These are phyloP conservation scores for Trypethelium eluteriae DNA, from an alignment of 495 filamentous ascomycete genomes.

Conservation along the genomic window DNA sequence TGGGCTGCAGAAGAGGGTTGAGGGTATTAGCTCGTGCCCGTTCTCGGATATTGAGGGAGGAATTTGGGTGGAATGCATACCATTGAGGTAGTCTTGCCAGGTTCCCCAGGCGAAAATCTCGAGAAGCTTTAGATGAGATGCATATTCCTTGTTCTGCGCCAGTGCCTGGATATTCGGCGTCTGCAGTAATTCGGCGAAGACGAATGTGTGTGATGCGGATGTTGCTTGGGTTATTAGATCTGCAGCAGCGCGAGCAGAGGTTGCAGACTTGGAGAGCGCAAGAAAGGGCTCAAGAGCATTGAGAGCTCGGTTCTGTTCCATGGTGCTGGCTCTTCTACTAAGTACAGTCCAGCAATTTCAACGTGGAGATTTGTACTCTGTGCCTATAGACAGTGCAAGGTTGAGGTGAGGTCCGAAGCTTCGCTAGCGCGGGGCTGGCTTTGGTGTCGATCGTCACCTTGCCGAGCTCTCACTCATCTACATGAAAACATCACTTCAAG, in stretches of 20 bases:
- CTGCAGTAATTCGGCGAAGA: constrained; percentile 89
- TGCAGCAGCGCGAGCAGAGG: constrained; percentile 71
- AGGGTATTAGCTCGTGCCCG: background rate
- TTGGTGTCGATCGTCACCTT: background rate
- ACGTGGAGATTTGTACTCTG: background rate
- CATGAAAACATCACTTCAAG: too few relatives aligned
- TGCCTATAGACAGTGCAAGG: background rate
- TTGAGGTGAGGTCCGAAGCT: background rate
- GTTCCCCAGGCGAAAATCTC: constrained; percentile 93
- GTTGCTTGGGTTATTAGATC: constrained; percentile 85
- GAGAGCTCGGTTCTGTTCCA: constrained; percentile 81
- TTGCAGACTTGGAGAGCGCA: constrained; percentile 75
- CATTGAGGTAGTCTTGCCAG: constrained; percentile 60
- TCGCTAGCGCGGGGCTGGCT: constrained; percentile 2
- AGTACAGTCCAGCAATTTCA: background rate
- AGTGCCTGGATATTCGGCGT: constrained; percentile 74
- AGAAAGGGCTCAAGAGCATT: constrained; percentile 81
- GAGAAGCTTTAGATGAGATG: constrained; percentile 60
- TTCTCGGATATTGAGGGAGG: constrained; percentile 1
- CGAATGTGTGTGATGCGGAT: constrained; percentile 75
- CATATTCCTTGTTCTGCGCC: constrained; percentile 45
- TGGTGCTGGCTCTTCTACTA: constrained; percentile 32
- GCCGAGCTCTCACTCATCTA: too few relatives aligned
- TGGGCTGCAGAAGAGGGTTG: constrained; percentile 35
- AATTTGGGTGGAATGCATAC: constrained; percentile 34